phyloP scores from a whole-genome alignment of 2,329 filamentous ascomycete species.

The Incumbomyces delicatus region DNA sequence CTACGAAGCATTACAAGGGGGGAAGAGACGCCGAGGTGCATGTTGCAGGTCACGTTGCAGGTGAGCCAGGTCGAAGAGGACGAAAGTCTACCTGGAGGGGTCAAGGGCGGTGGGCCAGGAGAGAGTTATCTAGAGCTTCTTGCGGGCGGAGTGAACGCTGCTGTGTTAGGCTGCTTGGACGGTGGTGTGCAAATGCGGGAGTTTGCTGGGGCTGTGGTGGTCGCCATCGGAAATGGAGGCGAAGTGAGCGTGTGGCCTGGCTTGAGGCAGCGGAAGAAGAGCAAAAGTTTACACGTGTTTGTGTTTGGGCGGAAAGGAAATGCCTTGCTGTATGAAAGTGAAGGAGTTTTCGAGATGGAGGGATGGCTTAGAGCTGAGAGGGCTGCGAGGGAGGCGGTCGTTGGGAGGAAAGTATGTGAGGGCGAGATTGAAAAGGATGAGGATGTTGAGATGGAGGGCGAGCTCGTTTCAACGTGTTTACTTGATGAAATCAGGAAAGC shows the following conservation, averaged over 20 bases:
- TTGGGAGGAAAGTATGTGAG: conserved; percentile 13
- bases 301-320: conserved; percentile 40
- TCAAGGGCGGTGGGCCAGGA: conserved; percentile 18
- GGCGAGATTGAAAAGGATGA: conserved; percentile 11
- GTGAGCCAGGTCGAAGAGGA: conserved; percentile 26
- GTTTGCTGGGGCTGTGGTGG: conserved; percentile 55
- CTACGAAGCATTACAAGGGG: conserved; percentile 32
- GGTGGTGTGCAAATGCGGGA: conserved; percentile 71
- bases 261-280: conserved; percentile 38
- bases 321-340: neutral
- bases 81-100: conserved; percentile 22
- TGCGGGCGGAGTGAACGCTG: conserved; percentile 71
- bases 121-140: conserved; percentile 62
- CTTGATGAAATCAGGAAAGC: conserved; percentile 16
- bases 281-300: conserved; percentile 70
- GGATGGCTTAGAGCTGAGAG: conserved; percentile 66
- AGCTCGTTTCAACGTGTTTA: conserved; percentile 7
- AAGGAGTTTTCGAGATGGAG: conserved; percentile 40
- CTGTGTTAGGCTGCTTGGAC: conserved; percentile 67
- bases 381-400: conserved; percentile 57
- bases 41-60: conserved; percentile 35
- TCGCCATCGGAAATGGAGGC: conserved; percentile 45
- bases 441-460: conserved; percentile 15
- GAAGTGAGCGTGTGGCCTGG: conserved; percentile 48
- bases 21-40: conserved; percentile 34